A percentile compares a stretch with the other conserved stretches of the same genome.
phyloP scores from a whole-genome alignment of 768 basidiomycete genomes.

The Pleurotus pulmonarius region DNA sequence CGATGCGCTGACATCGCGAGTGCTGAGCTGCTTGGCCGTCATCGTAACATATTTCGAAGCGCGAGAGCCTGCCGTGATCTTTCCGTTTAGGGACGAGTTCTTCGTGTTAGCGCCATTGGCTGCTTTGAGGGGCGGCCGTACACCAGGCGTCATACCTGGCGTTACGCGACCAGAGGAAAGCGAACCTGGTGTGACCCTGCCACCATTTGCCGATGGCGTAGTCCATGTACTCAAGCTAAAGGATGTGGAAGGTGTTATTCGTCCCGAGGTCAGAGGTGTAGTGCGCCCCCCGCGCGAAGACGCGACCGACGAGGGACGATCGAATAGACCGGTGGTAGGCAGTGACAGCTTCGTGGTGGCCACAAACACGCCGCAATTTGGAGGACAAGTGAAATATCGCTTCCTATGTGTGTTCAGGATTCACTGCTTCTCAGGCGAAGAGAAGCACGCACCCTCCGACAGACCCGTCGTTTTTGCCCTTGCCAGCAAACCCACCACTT shows the following conservation, averaged over 20 bases:
- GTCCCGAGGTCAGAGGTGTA: slow-evolving; percentile 54
- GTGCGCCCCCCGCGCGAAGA: slow-evolving; percentile 63
- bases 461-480: slow-evolving; percentile 93
- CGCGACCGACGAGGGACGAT: slow-evolving; percentile 75
- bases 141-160: slow-evolving; percentile 33
- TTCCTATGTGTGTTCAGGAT: slow-evolving; percentile 39
- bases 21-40: slow-evolving; percentile 78
- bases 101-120: slow-evolving; percentile 14
- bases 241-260: slow-evolving; percentile 45
- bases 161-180: slow-evolving; percentile 36
- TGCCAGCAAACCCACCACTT: slow-evolving; percentile 77
- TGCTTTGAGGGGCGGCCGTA: slow-evolving; percentile 23
- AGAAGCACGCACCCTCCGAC: slow-evolving; percentile 70
- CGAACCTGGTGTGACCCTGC: slow-evolving; percentile 18
- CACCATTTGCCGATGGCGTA: slow-evolving; percentile 26
- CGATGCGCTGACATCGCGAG: slow-evolving; percentile 29
- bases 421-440: neutral
- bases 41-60: slow-evolving; percentile 82
- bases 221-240: slow-evolving; percentile 21
- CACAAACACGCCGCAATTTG: slow-evolving; percentile 89
- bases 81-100: slow-evolving; percentile 29
- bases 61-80: slow-evolving; percentile 78
- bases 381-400: slow-evolving; percentile 83
- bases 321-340: slow-evolving; percentile 58
- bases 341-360: slow-evolving; percentile 76